These are phyloP conservation scores for Sonneratia caseolaris DNA, from an alignment of 345 rosid genomes.

Conservation along the genomic window DNA sequence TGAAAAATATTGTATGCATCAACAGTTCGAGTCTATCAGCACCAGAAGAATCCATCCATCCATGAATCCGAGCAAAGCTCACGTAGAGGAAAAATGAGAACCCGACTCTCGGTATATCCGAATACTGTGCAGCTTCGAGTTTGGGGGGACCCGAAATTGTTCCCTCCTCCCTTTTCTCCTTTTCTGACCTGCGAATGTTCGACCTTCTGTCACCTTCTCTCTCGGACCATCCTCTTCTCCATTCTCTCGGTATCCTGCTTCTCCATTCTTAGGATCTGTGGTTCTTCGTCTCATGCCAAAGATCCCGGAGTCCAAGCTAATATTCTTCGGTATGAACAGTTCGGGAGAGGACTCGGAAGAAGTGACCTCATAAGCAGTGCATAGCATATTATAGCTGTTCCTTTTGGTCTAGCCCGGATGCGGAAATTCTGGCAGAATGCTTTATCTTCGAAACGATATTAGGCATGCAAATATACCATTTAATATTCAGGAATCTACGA, in stretches of 20 bases:
- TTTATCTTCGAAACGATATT: no score
- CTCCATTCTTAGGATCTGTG: constrained; percentile 24
- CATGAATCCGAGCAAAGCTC: neutral
- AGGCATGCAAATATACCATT: no score
- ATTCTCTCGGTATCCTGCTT: constrained; percentile 40
- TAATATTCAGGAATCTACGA: no score
- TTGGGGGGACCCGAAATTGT: constrained; percentile 20
- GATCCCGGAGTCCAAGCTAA: constrained; percentile 50
- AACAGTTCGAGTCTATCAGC: neutral
- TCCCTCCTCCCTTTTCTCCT: neutral
- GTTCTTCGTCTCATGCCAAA: constrained; percentile 66
- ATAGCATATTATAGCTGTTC: no score
- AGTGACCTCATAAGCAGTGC: neutral
- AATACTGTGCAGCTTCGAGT: neutral
- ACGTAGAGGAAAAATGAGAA: neutral
- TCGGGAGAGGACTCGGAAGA: constrained; percentile 43
- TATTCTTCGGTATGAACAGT: constrained; percentile 77
- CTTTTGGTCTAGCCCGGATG: no score
- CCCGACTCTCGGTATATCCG: neutral
- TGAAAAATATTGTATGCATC: neutral
- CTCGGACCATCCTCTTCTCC: constrained; percentile 75
- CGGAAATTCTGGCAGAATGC: no score
- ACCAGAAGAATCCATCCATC: neutral
- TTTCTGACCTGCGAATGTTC: neutral
- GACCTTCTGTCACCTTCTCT: constrained; percentile 47